Conservation (phyloP, 805 yeast species). For the Cyberlindnera euphorbiiphila region DNA sequence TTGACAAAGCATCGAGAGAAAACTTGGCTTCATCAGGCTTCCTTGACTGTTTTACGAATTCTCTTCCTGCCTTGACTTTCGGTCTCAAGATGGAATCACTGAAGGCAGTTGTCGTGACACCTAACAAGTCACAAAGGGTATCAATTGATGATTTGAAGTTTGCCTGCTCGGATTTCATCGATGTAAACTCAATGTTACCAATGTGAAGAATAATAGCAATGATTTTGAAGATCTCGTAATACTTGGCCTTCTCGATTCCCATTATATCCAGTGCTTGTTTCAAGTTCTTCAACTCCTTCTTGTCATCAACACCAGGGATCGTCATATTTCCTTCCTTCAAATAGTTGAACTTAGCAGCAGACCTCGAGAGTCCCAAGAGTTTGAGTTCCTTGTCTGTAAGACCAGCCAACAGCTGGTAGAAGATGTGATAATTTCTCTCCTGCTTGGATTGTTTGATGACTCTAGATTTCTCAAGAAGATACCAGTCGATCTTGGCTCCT, state of each 20-base stretch:
- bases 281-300: constrained; percentile 59
- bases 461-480: constrained; percentile 87
- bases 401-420: constrained; percentile 82
- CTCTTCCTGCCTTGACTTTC: constrained; percentile 87
- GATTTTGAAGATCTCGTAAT: constrained; percentile 54
- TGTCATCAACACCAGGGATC: constrained; percentile 76
- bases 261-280: constrained; percentile 65
- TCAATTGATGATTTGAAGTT: constrained; percentile 49
- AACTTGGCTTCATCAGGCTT: constrained; percentile 76
- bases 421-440: constrained; percentile 92
- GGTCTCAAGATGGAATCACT: constrained; percentile 66
- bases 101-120: constrained; percentile 52
- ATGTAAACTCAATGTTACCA: constrained; percentile 77
- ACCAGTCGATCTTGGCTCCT: constrained; percentile 95
- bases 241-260: constrained; percentile 59
- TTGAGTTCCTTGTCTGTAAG: constrained; percentile 46
- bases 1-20: constrained; percentile 83
- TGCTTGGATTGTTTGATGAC: constrained; percentile 68
- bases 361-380: constrained; percentile 40
- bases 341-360: constrained; percentile 46
- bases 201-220: constrained; percentile 77
- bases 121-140: constrained; percentile 57
- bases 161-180: constrained; percentile 75
- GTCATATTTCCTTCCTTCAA: constrained; percentile 49
- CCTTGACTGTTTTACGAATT: constrained; percentile 74